phyloP scores from a whole-genome alignment of 2,329 filamentous ascomycete genomes.

The Verticillium isaacii region DNA sequence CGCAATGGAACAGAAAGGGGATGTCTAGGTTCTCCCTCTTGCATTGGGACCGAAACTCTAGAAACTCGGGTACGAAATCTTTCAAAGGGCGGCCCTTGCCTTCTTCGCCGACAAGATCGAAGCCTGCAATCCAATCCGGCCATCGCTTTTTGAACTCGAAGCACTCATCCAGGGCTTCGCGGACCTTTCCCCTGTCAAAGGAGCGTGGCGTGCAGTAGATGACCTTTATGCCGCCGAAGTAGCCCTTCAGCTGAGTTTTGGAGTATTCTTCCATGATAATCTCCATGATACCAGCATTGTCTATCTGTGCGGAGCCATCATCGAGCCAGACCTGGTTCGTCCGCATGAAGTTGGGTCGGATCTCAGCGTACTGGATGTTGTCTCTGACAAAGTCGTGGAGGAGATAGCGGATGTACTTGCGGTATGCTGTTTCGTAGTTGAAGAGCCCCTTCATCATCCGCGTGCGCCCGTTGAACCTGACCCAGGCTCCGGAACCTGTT shows the following conservation, averaged over 20 bases:
- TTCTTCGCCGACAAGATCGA: slow-evolving; percentile 68
- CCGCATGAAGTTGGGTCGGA: slow-evolving; percentile 64
- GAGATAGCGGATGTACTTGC: slow-evolving; percentile 53
- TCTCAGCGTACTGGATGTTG: slow-evolving; percentile 67
- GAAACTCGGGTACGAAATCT: slow-evolving; percentile 49
- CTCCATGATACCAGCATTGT: slow-evolving; percentile 55
- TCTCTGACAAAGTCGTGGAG: slow-evolving; percentile 59
- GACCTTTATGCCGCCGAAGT: slow-evolving; percentile 63
- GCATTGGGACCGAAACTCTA: slow-evolving; percentile 52
- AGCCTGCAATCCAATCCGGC: slow-evolving; percentile 60
- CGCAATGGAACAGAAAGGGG: slow-evolving; percentile 73
- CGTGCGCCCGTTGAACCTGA: slow-evolving; percentile 63
- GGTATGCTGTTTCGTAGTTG: slow-evolving; percentile 61
- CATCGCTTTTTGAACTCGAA: slow-evolving; percentile 53
- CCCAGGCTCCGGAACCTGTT: slow-evolving; percentile 47
- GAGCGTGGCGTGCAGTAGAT: slow-evolving; percentile 68
- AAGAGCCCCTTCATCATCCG: slow-evolving; percentile 70
- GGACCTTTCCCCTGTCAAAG: slow-evolving; percentile 43
- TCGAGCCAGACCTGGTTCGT: slow-evolving; percentile 56
- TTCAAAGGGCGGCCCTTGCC: slow-evolving; percentile 53
- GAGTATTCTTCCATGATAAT: slow-evolving; percentile 54
- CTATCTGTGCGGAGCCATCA: slow-evolving; percentile 46
- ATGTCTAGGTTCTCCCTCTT: slow-evolving; percentile 44
- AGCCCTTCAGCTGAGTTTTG: slow-evolving; percentile 34
- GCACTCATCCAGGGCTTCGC: slow-evolving; percentile 54